A percentile compares a stretch with the other conserved stretches of the same genome.
Conservation (phyloP, 148 eudicot genomes). For the Chenopodium quinoa region DNA sequence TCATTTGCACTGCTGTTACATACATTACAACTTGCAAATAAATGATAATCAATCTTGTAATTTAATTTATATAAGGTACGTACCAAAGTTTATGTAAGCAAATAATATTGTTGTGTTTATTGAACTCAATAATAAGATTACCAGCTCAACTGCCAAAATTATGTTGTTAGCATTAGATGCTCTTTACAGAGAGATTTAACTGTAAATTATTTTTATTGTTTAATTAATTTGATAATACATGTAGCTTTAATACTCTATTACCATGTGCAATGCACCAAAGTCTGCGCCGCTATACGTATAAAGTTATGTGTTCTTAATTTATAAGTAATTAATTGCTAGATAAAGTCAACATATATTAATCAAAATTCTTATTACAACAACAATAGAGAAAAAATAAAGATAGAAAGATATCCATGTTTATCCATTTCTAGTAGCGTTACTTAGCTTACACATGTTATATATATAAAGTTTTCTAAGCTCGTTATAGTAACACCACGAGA, state of each 20-base stretch:
- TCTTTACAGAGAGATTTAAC: constrained; percentile 21
- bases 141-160: constrained; percentile 18
- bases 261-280: constrained; percentile 30
- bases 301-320: constrained; percentile 12
- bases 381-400: too few species aligned
- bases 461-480: too few species aligned
- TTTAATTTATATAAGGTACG: not conserved
- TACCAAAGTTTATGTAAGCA: not conserved
- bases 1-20: not conserved
- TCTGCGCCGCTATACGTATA: constrained; percentile 27
- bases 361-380: not conserved
- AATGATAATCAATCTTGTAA: not conserved
- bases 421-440: not conserved
- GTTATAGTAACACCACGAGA: too few species aligned
- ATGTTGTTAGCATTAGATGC: constrained; percentile 18
- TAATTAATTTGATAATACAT: not conserved
- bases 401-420: not conserved
- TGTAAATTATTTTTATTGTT: not conserved
- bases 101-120: not conserved
- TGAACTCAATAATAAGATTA: not conserved
- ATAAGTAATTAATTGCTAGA: constrained; percentile 12
- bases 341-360: constrained; percentile 6
- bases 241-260: not conserved
- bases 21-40: not conserved
- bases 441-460: too few species aligned